Conservation (phyloP, 2,329 filamentous ascomycete species). For the Alternaria hordeiaustralica region DNA sequence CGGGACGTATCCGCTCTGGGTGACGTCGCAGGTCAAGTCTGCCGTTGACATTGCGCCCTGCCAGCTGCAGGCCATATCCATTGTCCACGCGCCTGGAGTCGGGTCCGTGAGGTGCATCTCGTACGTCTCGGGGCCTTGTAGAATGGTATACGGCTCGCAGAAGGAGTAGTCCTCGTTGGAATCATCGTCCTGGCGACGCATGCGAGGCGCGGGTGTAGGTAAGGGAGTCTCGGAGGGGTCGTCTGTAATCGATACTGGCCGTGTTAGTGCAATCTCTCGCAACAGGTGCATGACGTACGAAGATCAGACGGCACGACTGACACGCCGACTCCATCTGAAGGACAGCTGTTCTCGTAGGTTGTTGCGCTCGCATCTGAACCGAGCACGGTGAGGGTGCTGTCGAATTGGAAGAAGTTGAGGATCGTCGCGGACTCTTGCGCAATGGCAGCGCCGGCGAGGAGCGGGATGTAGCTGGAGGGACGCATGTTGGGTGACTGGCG, state of each 20-base stretch:
- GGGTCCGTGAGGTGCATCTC: conserved; percentile 31
- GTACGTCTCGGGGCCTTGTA: conserved; percentile 30
- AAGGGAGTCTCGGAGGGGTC: conserved; percentile 9
- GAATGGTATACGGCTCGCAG: conserved; percentile 33
- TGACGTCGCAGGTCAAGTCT: conserved; percentile 29
- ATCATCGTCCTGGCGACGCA: conserved; percentile 22
- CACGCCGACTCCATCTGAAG: conserved; percentile 14
- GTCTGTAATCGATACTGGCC: not conserved
- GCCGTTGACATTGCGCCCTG: conserved; percentile 27
- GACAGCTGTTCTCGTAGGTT: conserved; percentile 30
- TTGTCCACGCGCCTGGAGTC: conserved; percentile 21
- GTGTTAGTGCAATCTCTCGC: not conserved
- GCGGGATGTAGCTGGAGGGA: conserved; percentile 18
- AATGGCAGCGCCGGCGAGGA: conserved; percentile 25
- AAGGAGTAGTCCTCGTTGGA: conserved; percentile 6
- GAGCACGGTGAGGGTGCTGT: conserved; percentile 25
- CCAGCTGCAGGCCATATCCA: conserved; percentile 31
- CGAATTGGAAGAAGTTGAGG: conserved; percentile 17
- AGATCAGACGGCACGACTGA: conserved; percentile 10
- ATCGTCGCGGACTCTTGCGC: conserved; percentile 28
- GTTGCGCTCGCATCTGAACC: conserved; percentile 29
- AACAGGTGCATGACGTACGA: not conserved
- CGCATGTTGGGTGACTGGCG: conserved; percentile 21
- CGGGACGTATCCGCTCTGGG: conserved; percentile 16
- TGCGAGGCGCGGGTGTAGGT: conserved; percentile 24